These are phyloP conservation scores for Magnolia changhungtana DNA, from an alignment of 164 flowering plant species.

Conservation along the genomic window DNA sequence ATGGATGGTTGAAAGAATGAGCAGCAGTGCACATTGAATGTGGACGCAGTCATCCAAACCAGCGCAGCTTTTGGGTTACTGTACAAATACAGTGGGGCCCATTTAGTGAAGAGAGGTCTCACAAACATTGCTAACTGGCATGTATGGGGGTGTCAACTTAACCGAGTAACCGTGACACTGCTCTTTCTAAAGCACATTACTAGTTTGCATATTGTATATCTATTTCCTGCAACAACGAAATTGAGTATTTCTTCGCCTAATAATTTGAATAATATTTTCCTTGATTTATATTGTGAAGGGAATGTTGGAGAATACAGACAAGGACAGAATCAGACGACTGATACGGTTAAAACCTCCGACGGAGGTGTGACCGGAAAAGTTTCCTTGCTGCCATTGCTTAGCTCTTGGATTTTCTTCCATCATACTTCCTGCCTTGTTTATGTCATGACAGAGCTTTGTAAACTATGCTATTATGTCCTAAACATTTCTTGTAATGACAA, in stretches of 20 bases:
- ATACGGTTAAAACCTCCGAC: slow-evolving; percentile 52
- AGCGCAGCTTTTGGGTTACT: no score
- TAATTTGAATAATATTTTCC: background rate
- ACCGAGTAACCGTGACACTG: no score
- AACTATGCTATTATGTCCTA: background rate
- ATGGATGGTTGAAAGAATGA: background rate
- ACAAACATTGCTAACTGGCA: no score
- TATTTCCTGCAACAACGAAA: no score
- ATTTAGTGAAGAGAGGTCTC: no score
- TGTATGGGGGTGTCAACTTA: no score
- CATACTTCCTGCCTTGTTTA: background rate
- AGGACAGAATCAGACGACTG: slow-evolving; percentile 50
- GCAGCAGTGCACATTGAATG: background rate
- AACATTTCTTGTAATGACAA: background rate
- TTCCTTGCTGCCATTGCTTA: background rate
- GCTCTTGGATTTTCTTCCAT: background rate
- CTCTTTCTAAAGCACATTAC: no score
- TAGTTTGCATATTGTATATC: background rate
- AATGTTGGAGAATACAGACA: slow-evolving; percentile 60
- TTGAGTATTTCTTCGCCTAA: background rate
- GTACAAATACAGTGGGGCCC: no score
- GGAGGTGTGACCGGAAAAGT: slow-evolving; percentile 29
- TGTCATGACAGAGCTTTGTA: background rate
- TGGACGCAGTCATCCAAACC: no score
- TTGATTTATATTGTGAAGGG: slow-evolving; percentile 38